A percentile compares a stretch with the other conserved stretches of the same genome.
phyloP scores from a whole-genome alignment of 805 yeast genomes.

The Metschnikowia orientalis region DNA sequence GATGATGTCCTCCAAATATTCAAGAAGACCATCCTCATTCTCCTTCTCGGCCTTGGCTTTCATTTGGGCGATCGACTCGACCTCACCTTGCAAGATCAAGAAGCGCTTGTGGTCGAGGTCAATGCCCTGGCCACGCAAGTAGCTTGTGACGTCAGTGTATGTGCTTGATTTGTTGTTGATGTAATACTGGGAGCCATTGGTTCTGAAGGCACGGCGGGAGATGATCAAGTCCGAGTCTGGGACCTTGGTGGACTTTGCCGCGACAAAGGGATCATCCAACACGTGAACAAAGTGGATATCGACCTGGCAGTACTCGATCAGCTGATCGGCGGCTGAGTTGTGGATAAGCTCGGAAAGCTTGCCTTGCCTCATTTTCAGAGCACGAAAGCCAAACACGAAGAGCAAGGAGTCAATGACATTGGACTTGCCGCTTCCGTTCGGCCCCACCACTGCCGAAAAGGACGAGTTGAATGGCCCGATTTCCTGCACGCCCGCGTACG shows the following conservation, averaged over 20 bases:
- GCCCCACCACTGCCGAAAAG: slow-evolving; percentile 97
- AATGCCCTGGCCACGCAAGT: slow-evolving; percentile 77
- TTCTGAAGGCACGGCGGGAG: slow-evolving; percentile 72
- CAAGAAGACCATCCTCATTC: slow-evolving; percentile 88
- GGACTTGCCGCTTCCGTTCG: slow-evolving; percentile 97
- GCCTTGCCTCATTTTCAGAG: slow-evolving; percentile 94
- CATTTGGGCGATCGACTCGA: slow-evolving; percentile 97
- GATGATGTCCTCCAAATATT: slow-evolving; percentile 92
- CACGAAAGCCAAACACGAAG: slow-evolving; percentile 95
- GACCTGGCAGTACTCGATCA: slow-evolving; percentile 74
- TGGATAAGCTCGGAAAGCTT: slow-evolving; percentile 91
- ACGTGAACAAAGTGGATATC: slow-evolving; percentile 85
- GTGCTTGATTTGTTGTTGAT: slow-evolving; percentile 66
- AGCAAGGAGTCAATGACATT: slow-evolving; percentile 95
- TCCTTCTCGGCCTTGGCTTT: slow-evolving; percentile 93
- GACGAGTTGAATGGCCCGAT: slow-evolving; percentile 94
- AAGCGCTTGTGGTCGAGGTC: slow-evolving; percentile 94
- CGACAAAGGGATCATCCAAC: slow-evolving; percentile 45
- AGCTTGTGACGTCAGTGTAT: slow-evolving; percentile 72
- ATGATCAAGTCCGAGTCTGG: slow-evolving; percentile 62
- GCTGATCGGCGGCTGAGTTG: slow-evolving; percentile 63
- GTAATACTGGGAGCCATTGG: slow-evolving; percentile 73
- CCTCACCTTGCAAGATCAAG: slow-evolving; percentile 94
- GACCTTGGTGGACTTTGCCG: slow-evolving; percentile 34
- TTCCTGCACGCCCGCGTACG: slow-evolving; percentile 88